phyloP scores from a whole-genome alignment of 2,329 filamentous ascomycete genomes.

The Alternaria gaisen region DNA sequence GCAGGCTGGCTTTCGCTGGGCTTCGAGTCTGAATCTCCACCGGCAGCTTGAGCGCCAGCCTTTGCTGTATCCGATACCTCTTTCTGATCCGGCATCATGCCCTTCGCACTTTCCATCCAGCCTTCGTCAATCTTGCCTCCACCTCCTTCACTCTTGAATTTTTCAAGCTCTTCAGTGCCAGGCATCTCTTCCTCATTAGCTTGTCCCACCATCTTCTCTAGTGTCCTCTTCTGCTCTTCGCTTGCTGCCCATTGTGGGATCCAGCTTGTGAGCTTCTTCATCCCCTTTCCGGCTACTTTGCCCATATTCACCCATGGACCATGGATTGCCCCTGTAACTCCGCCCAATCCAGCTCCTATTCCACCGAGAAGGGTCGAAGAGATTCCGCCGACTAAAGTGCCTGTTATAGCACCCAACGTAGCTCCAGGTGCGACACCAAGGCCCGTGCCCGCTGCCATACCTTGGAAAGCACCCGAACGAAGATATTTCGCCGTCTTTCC shows the following conservation, averaged over 20 bases:
- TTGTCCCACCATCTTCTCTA: constrained; percentile 33
- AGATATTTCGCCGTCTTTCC: constrained; percentile 39
- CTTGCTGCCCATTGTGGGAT: constrained; percentile 29
- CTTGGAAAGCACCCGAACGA: constrained; percentile 34
- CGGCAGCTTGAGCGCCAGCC: constrained; percentile 3
- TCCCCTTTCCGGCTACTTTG: constrained; percentile 27
- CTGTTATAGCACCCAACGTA: constrained; percentile 29
- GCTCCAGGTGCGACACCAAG: constrained; percentile 33
- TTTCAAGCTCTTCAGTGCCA: constrained; percentile 26
- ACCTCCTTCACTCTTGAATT: constrained; percentile 21
- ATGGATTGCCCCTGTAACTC: constrained; percentile 28
- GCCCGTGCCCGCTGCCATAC: constrained; percentile 34
- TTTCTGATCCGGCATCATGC: constrained; percentile 20
- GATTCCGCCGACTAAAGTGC: constrained; percentile 31
- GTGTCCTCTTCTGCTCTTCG: constrained; percentile 27
- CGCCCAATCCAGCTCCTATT: constrained; percentile 29
- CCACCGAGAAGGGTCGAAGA: constrained; percentile 30
- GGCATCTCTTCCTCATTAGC: constrained; percentile 28
- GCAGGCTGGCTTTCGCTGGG: neutral
- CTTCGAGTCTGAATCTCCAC: constrained; percentile 4
- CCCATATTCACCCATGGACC: constrained; percentile 25
- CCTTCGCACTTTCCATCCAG: constrained; percentile 20
- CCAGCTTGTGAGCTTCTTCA: constrained; percentile 26
- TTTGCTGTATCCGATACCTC: constrained; percentile 8
- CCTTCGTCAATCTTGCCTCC: constrained; percentile 17